Evolutionary conservation across 441 rosid genomes (phyloP), one percentile per base, ranked within the genome.

Genomic region (Pelargonium myrrhifolium): DNA sequence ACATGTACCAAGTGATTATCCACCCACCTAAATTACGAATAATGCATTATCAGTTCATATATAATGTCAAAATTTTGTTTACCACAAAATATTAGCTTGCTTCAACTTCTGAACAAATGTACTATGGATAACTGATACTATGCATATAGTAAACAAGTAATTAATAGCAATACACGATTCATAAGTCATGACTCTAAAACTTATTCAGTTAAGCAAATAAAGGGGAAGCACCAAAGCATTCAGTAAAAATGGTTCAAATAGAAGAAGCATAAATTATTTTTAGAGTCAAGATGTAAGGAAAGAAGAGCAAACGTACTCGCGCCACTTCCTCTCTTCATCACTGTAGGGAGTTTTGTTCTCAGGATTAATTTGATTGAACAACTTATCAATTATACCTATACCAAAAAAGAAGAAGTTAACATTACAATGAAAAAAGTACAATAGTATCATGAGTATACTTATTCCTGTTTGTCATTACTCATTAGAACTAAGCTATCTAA

Each of bases 1-100:
- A 94, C 81, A 79, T 92, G 98, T 72, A 92, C 98, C 81, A 92
- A 82, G 78, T 89, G 96, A 77, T 84, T 79, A 79, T 94, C 96
- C 15, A 91, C 99, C 99, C 97, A 94, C 85, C 99, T 89, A 73
- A 71, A 74, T 64, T 26, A 71, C 12, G 20, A 62, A 28, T 43
- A 40, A 26, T 21, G 24, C 42, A 64, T 11, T 5, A 74, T 72
- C 64, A 74, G 68, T 40, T 67, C 18, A 37, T 62, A 45, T 21
- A 20, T 35, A 18, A 55, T 26, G 22, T 10, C 40, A 64, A 65
- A 31, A 67, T 22, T 65, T 9, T 55, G 17, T 53, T 22, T 65
- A 42, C 51, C 67, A 15, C 17, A 63, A 58, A 53, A 51, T 51
- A 51, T 51, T 15, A 51, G 58, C 9, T 51, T 17, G 21, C 18